Evolutionary conservation across 768 basidiomycete genomes (phyloP), one percentile per base, ranked within the genome.

Genomic region (Leccinum rimulosum): DNA sequence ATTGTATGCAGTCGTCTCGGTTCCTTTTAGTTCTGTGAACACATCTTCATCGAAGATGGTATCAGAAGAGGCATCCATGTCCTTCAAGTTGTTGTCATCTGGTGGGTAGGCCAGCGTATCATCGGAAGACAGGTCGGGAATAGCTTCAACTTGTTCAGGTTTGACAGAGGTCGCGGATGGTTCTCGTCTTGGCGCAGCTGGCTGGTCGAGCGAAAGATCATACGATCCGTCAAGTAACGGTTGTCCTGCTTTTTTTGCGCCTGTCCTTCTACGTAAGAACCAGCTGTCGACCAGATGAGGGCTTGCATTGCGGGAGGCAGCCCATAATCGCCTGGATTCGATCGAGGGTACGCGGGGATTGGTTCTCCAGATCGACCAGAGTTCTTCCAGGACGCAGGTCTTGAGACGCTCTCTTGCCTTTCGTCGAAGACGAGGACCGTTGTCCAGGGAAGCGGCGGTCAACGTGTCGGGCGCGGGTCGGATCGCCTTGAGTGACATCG

Each of bases 261-360:
- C 27, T 6, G 59, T 52, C 43, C 6, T 70, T 54, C 71, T 69
- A 54, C 67, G 58, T n/a, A 53, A 28, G 61, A 72, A 72, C 71
- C 71, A 72, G n/a, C 9, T n/a, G 17, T 59, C 59, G 11, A 72
- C 65, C 8, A 67, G 58, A 14, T 55, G 61, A 28, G 66, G 61
- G 33, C 31, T 61, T 43, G 64, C 64, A 30, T 60, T 47, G 52
- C 63, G 71, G 8, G 65, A 67, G 47, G 59, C 58, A 0, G 71
- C 71, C 71, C 71, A 72, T 27, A 57, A 60, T 36, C 58, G 65
- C 48, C 71, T 58, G n/a, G 73, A 72, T 28, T 53, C 57, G 35
- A 71, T 9, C 3, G 73, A 66, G 31, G 71, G 71, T 3, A 72
- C 61, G 43, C 73, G 71, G 9, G 64, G 70, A 54, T 74, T 52